Evolutionary conservation across 1,284 basidiomycete species (phyloP), one percentile per base, ranked within the genome.

Genomic region (Calocybe gambosa): DNA sequence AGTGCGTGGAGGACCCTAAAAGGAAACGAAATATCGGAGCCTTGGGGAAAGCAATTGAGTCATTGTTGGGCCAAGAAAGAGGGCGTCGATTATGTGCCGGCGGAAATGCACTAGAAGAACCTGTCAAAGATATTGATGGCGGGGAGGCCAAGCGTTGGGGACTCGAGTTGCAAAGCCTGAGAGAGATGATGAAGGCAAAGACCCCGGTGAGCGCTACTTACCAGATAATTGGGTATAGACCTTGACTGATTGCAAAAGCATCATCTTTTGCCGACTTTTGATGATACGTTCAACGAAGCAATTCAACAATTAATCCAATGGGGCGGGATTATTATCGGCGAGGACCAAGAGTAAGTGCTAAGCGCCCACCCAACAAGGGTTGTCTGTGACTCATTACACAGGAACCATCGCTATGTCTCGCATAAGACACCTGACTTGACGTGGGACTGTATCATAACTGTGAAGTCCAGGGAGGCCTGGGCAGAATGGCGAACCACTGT

Each of bases 1-100:
- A 73, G 26, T 97, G 94, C 63, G 69, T 81, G 33, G 85, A 89
- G 58, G 93, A 97, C 65, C 89, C 89, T 39, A 80, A 73, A 57
- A 80, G 88, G 59, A 87, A 85, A 65, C 71, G 78, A 51, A 77
- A 86, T 56, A 87, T 96, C 39, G 88, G 88, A 19, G 75, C 70
- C 20, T 69, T 93, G 40, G 93, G 89, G 0, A 86, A 80, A 57
- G 76, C 77, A 16, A 77, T 94, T 37, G 85, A 90, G 61, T 67
- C 70, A 9, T 66, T 79, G 35, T 73, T 96, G 38, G 85, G 80
- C 1, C 73, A 74, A 53, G 78, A 82, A 56, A 73, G 85, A 44
- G 93, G 92, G 5, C 68, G 69, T 49, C 74, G 82, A 46, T 56
- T 91, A 13, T 94, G 92, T 64, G 67, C 73, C 21, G 80, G 82